Conservation (phyloP, 169 alveolate genomes). For the Plasmodium gaboni region DNA sequence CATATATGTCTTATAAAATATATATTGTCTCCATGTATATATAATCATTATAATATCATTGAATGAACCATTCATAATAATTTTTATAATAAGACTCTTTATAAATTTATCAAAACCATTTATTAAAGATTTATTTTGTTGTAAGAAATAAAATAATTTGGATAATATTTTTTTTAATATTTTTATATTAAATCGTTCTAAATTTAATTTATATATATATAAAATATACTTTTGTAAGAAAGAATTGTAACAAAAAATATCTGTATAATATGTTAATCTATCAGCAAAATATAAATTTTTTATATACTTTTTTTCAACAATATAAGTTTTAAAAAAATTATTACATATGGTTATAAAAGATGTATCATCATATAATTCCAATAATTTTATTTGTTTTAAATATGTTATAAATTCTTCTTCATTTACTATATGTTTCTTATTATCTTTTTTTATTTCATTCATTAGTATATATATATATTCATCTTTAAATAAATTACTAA, state of each 20-base stretch:
- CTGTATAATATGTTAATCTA: conserved; percentile 67
- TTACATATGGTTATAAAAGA: conserved; percentile 5
- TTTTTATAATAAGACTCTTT: conserved; percentile 30
- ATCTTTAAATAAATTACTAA: conserved; percentile 60
- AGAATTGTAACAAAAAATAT: conserved; percentile 48
- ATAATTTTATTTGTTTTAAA: conserved; percentile 44
- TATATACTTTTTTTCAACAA: conserved; percentile 17
- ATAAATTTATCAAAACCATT: conserved; percentile 56
- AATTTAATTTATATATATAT: conserved; percentile 56
- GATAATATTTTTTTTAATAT: conserved; percentile 63
- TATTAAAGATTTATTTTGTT: conserved; percentile 32
- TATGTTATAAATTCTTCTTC: conserved; percentile 38
- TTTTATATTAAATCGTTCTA: conserved; percentile 24
- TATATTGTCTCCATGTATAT: conserved; percentile 33
- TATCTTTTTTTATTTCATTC: conserved; percentile 12
- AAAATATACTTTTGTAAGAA: conserved; percentile 57
- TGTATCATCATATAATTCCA: conserved; percentile 24
- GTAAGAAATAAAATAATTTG: conserved; percentile 28
- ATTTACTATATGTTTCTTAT: conserved; percentile 9
- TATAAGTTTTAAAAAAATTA: conserved; percentile 40
- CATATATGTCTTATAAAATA: conserved; percentile 22
- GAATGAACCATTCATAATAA: conserved; percentile 32
- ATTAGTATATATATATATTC: conserved; percentile 26
- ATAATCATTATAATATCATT: conserved; percentile 39
- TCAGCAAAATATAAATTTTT: conserved; percentile 46